Base-by-base conservation (phyloP, 306 rosid species). In the Ormosia emarginata region DNA sequence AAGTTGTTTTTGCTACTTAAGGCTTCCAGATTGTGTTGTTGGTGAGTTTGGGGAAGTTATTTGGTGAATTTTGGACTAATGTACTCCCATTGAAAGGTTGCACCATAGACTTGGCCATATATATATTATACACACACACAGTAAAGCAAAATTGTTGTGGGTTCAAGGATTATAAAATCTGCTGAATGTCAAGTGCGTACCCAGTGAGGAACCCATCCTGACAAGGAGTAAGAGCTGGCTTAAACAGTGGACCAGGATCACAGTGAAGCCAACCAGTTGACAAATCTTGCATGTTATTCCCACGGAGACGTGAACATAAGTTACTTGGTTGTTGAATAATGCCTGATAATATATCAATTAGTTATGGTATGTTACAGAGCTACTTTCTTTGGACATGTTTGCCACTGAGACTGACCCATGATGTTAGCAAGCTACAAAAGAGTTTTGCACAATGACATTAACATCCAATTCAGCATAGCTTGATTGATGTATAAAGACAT, bases 381-480 rank as follows among this genome's bases (percentile, higher is more conserved):
- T 90, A 95, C 99, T 98, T 92, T 91, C 74, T 98, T 90, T 12
- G 99, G 98, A 88, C 99, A 96, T 9, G 99, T 96, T 73, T 93
- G 85, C 99, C 98, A 96, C 62, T 76, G 88, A 79, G 89, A 92
- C 44, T 57, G 96, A 74, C 98, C 98, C 98, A 96, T 87, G 92
- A 91, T 47, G 64, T 89, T 85, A 32, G 99, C 99, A 83, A 96
- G 97, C 99, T 96, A 90, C 92, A 91, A 18, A 81, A 85, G 43
- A 90, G 81, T 77, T 83, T 64, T 24, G 74, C 30, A 84, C 47
- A 66, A 69, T 40, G 65, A 76, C 29, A 64, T 72, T 33, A 75
- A 72, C 37, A 67, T 82, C 50, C 65, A 78, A 64, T 79, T 75
- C 68, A 29, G 75, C 71, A 74, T 58, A 69, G 64, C 70, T 68